Conservation (phyloP, 2,329 filamentous ascomycete genomes). For the Didymella exigua region DNA sequence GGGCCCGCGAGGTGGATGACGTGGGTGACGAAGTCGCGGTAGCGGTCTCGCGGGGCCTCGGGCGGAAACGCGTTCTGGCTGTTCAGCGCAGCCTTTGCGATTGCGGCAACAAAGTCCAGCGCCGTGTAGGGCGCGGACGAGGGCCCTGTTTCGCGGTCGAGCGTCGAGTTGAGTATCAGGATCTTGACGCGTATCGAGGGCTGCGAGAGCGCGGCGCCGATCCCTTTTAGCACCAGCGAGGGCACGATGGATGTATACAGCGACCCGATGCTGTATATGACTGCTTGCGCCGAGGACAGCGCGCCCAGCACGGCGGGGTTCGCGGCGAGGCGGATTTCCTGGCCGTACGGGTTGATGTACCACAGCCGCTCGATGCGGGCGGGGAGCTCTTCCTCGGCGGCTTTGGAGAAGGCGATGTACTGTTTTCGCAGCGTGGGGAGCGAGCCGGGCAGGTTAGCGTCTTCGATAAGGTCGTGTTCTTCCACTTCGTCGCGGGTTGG, state of each 20-base stretch:
- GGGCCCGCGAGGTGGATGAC: conserved; percentile 78
- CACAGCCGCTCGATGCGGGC: conserved; percentile 81
- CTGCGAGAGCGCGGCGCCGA: conserved; percentile 68
- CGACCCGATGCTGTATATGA: conserved; percentile 93
- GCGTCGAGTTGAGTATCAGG: conserved; percentile 80
- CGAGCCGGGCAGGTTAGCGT: conserved; percentile 81
- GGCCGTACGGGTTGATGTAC: conserved; percentile 99
- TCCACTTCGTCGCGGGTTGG: conserved; percentile 52
- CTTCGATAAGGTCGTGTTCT: conserved; percentile 71
- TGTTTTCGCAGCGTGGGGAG: conserved; percentile 79
- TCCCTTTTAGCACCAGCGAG: conserved; percentile 76
- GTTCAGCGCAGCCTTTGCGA: conserved; percentile 68
- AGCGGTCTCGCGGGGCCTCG: conserved; percentile 50
- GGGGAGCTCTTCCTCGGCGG: conserved; percentile 73
- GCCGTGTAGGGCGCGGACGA: conserved; percentile 69
- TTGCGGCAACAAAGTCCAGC: conserved; percentile 79
- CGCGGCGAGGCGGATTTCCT: conserved; percentile 84
- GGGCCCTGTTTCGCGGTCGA: conserved; percentile 87
- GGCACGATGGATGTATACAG: conserved; percentile 90
- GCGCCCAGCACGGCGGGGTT: conserved; percentile 80
- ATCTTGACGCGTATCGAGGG: conserved; percentile 70
- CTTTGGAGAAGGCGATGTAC: conserved; percentile 82
- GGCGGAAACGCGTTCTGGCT: conserved; percentile 49
- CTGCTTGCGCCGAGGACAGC: conserved; percentile 65
- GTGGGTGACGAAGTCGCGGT: conserved; percentile 77